phyloP scores from a whole-genome alignment of 371 early-diverging fungal species.

The Basidiobolus meristosporus region DNA sequence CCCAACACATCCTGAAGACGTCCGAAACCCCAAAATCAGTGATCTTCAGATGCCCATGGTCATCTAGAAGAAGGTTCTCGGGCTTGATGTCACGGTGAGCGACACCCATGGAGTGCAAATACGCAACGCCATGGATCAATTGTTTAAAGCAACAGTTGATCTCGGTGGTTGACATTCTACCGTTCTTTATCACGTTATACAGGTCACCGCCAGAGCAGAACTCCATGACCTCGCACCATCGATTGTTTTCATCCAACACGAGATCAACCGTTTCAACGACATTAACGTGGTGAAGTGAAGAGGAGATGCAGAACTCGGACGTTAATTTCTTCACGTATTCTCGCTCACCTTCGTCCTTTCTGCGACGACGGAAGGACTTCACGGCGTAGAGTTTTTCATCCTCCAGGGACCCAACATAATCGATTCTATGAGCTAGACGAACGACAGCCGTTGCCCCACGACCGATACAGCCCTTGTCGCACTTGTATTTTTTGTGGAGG shows the following conservation, averaged over 20 bases:
- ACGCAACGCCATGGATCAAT: slow-evolving; percentile 70
- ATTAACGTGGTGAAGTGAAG: slow-evolving; percentile 72
- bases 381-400: slow-evolving; percentile 65
- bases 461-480: slow-evolving; percentile 62
- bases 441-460: slow-evolving; percentile 85
- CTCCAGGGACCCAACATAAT: slow-evolving; percentile 9
- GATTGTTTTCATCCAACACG: slow-evolving; percentile 58
- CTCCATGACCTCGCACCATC: slow-evolving; percentile 88
- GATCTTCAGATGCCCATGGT: slow-evolving; percentile 70
- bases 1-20: slow-evolving; percentile 70
- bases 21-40: slow-evolving; percentile 95
- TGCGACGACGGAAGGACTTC: slow-evolving; percentile 74
- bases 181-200: slow-evolving; percentile 49
- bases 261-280: slow-evolving; percentile 82
- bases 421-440: slow-evolving; percentile 36
- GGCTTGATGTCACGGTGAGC: slow-evolving; percentile 81
- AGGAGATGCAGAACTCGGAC: slow-evolving; percentile 81
- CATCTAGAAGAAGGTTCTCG: slow-evolving; percentile 82
- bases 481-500: slow-evolving; percentile 42
- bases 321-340: slow-evolving; percentile 80
- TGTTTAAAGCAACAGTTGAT: slow-evolving; percentile 83
- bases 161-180: slow-evolving; percentile 51
- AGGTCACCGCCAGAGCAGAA: slow-evolving; percentile 73
- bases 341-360: slow-evolving; percentile 64
- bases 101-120: slow-evolving; percentile 86